Evolutionary conservation across 306 rosid genomes (phyloP), one percentile per base, ranked within the genome.

Genomic region (Quercus mongolica): DNA sequence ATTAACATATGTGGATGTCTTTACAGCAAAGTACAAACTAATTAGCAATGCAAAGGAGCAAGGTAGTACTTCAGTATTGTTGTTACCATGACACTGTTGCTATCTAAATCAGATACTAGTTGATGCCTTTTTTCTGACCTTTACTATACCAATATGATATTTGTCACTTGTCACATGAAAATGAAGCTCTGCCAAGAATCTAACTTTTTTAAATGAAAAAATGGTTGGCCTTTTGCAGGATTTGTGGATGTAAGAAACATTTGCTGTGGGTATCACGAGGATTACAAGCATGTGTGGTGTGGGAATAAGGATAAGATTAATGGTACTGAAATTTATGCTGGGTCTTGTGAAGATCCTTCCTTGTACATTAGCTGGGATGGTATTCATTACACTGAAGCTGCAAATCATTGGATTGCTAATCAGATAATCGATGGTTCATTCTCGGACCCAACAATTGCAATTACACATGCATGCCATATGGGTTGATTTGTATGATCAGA

Each of bases 201-300:
- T 19, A 35, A 67, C 49, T 31, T 17, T 19, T 6, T 19, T 0
- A 67, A 65, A 33, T 3, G 3, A 9, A 46, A 67, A 28, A 25
- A 19, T 2, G 23, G 25, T 3, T 9, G 52, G 54, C 21, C 2
- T 31, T 20, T 73, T 80, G 83, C 88, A 95, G 98, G 98, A 62
- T 95, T 92, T 84, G 81, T 75, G 14, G 95, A 91, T 81, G 92
- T 92, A 2, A 71, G 82, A 71, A 90, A 86, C 79, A 90, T 95
- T 28, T 95, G 99, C 55, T 95, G 99, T 79, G 98, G 99, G 8
- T 90, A 95, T 79, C 98, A 92, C 73, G 97, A 89, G 80, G 81
- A 86, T 65, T 89, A 88, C 74, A 89, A 87, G 69, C 97, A 92
- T 44, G 89, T 92, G 46, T 89, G 92, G 97, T 95, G 97, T 82